Base-by-base conservation (phyloP, 768 basidiomycete genomes). In the Leccinum aurantiacum region DNA sequence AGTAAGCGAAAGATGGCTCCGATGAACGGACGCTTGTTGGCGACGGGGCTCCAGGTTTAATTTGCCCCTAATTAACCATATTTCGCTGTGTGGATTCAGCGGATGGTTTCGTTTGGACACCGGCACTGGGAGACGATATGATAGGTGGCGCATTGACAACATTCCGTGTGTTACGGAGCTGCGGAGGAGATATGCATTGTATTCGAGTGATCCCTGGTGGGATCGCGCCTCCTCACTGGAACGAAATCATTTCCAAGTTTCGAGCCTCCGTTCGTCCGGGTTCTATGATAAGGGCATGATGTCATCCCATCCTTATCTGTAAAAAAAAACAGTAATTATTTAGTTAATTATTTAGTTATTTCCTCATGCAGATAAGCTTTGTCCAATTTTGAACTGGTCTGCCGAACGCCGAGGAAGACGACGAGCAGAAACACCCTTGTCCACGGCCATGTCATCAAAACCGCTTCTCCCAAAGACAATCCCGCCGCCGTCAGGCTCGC, bases 401-500 rank as follows among this genome's bases (percentile, higher is more conserved):
- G 60, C 49, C 52, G 49, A 38, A 44, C 59, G 60, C 49, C 53
- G 65, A 37, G 35, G 27, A 10, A 24, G 25, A 57, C 70, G 60
- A 63, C 70, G 69, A 65, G 58, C 51, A 57, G 27, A 22, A 17
- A 35, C 33, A 2, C 33, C 24, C 58, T 55, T 29, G 49, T 54
- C 19, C n/a, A 54, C 54, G 48, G 55, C 57, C 58, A 74, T 73
- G 72, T 64, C 74, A 15, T 61, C 72, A 2, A 74, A 63, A 17
- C 72, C 74, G 6, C 69, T 75, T 25, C 63, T 75, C 14, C 70
- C 74, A 48, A 73, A 73, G 59, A 65, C 73, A n/a, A 70, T 64
- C 27, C 55, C 67, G 14, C 63, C 63, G 6, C 3, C 61, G 33
- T 47, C 64, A 33, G 33, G 11, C 33, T n/a, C 60, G 27, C 58